Percentiles rank a stretch among this genome's conserved stretches.
Evolutionary conservation across 176 grass and related monocot species (phyloP).

Genomic region (Triticum urartu): DNA sequence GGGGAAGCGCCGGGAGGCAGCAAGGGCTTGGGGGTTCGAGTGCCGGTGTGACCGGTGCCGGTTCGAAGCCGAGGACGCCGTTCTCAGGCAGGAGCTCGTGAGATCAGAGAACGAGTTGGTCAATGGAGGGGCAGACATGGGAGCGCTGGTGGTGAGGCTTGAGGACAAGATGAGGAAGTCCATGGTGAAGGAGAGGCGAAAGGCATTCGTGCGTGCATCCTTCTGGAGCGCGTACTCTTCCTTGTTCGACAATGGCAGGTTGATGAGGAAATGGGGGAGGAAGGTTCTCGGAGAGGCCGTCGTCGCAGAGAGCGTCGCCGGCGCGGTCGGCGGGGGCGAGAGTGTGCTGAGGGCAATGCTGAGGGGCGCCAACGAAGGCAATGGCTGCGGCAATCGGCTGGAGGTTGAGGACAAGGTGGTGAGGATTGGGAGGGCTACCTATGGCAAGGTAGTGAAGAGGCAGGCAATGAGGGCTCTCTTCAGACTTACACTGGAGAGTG

Average conservation of each 20-base stretch:
- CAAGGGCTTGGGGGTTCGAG: conserved; percentile 64
- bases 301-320: conserved; percentile 46
- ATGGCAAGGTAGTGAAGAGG: conserved; percentile 86
- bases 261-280: conserved; percentile 60
- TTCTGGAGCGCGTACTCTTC: conserved; percentile 57
- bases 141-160: conserved; percentile 42
- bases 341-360: conserved; percentile 58
- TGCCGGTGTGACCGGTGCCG: conserved; percentile 80
- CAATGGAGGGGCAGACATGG: conserved; percentile 38
- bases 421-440: conserved; percentile 70
- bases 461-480: conserved; percentile 68
- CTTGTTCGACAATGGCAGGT: conserved; percentile 61
- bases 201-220: conserved; percentile 69
- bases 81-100: conserved; percentile 42
- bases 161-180: conserved; percentile 72
- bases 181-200: conserved; percentile 63
- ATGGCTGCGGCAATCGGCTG: conserved; percentile 33
- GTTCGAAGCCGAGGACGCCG: conserved; percentile 43
- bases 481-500: conserved; percentile 33
- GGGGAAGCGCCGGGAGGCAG: conserved; percentile 47
- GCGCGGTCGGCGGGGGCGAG: conserved; percentile 52
- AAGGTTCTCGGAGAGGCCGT: conserved; percentile 40
- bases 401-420: conserved; percentile 82
- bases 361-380: conserved; percentile 40
- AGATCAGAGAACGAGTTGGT: conserved; percentile 42